phyloP scores from a whole-genome alignment of 2,329 filamentous ascomycete species.

The Fusarium nelsonii region DNA sequence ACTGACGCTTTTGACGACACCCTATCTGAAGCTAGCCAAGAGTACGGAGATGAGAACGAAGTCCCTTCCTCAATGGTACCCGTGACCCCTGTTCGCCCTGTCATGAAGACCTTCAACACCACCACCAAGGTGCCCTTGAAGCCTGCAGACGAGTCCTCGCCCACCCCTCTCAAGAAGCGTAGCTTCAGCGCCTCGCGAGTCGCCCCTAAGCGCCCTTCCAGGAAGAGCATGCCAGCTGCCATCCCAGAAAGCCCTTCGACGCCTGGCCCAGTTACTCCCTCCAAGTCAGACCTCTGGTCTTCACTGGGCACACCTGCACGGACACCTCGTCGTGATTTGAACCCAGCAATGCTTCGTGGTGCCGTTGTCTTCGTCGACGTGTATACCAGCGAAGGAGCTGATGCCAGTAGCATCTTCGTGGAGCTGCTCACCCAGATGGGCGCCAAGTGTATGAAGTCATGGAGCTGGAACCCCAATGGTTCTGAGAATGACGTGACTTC shows the following conservation, averaged over 20 bases:
- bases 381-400: slow-evolving; percentile 82
- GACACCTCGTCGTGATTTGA: slow-evolving; percentile 66
- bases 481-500: slow-evolving; percentile 53
- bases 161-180: slow-evolving; percentile 62
- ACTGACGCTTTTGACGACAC: slow-evolving; percentile 59
- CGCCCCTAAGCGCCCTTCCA: slow-evolving; percentile 58
- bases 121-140: slow-evolving; percentile 83
- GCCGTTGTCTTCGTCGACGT: slow-evolving; percentile 87
- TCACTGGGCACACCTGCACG: slow-evolving; percentile 67
- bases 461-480: slow-evolving; percentile 75
- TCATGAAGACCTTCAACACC: slow-evolving; percentile 72
- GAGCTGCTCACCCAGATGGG: slow-evolving; percentile 85
- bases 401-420: slow-evolving; percentile 84
- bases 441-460: slow-evolving; percentile 80
- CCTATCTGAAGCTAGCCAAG: slow-evolving; percentile 71
- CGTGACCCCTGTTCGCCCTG: slow-evolving; percentile 67
- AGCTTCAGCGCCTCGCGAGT: slow-evolving; percentile 65
- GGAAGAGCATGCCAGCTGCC: slow-evolving; percentile 45
- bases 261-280: slow-evolving; percentile 55
- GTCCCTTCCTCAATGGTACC: slow-evolving; percentile 64
- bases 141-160: slow-evolving; percentile 70
- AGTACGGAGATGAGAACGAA: slow-evolving; percentile 76
- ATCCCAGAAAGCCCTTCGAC: slow-evolving; percentile 48
- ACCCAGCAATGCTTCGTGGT: slow-evolving; percentile 71
- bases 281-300: slow-evolving; percentile 67